Conservation (phyloP, 2,329 filamentous ascomycete genomes). For the Ascochyta fabae region DNA sequence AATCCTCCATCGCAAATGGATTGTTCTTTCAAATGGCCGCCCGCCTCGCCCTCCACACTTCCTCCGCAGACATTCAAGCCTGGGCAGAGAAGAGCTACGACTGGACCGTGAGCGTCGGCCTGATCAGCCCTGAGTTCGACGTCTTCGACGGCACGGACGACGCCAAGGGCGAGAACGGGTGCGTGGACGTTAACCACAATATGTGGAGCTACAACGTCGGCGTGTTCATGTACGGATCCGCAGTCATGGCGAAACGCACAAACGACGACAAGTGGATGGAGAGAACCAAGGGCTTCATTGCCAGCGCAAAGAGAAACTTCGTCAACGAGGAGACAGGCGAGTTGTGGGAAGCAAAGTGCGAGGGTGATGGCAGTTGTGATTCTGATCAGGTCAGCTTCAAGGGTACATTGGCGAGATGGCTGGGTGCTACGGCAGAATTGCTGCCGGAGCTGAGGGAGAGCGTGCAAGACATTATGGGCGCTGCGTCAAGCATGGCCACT, state of each 20-base stretch:
- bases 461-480: constrained; percentile 19
- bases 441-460: constrained; percentile 27
- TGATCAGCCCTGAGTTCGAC: constrained; percentile 57
- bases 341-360: constrained; percentile 67
- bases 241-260: constrained; percentile 33
- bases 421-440: constrained; percentile 32
- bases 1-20: constrained; percentile 79
- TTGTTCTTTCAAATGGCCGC: constrained; percentile 81
- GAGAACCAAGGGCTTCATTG: constrained; percentile 46
- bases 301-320: constrained; percentile 32
- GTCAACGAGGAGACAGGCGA: constrained; percentile 26
- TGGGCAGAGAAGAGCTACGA: constrained; percentile 71
- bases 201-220: constrained; percentile 59
- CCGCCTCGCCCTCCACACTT: constrained; percentile 70
- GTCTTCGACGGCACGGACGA: constrained; percentile 60
- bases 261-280: constrained; percentile 27
- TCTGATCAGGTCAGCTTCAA: constrained; percentile 76
- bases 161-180: constrained; percentile 52
- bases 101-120: constrained; percentile 55
- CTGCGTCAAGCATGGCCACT: constrained; percentile 15
- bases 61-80: constrained; percentile 57
- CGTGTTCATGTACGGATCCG: constrained; percentile 59
- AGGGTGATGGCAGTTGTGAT: constrained; percentile 63
- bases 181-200: constrained; percentile 45
- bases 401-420: constrained; percentile 35